Evolutionary conservation across 2,329 filamentous ascomycete species (phyloP).

Genomic region (Cryphonectria radicalis): DNA sequence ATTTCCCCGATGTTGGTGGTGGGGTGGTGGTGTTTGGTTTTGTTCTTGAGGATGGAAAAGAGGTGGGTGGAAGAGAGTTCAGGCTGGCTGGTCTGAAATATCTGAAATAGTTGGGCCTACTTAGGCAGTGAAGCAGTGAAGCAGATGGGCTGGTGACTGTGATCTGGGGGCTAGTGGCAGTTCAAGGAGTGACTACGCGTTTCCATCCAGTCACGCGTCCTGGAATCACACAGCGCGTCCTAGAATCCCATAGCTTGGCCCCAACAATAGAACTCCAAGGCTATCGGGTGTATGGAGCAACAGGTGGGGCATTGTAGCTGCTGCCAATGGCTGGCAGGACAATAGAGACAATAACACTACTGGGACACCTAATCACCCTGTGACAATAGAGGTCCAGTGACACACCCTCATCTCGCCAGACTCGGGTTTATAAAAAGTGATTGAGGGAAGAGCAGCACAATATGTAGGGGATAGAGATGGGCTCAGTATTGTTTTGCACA

Average conservation of each 20-base stretch:
- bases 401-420: background rate
- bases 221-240: background rate
- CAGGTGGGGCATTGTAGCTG: background rate
- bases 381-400: background rate
- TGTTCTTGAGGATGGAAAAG: background rate
- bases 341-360: background rate
- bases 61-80: conserved; percentile 1
- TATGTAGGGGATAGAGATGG: background rate
- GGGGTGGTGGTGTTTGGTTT: background rate
- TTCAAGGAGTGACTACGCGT: background rate
- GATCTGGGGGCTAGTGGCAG: background rate
- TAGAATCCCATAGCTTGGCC: background rate
- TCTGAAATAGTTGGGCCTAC: conserved; percentile 14
- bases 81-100: conserved; percentile 14
- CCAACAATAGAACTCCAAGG: background rate
- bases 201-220: background rate
- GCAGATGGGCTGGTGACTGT: background rate
- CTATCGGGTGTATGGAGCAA: background rate
- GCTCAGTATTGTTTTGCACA: conserved; percentile 7
- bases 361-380: background rate
- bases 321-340: background rate
- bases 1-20: background rate
- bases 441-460: background rate
- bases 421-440: background rate
- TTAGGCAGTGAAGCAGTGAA: background rate